These are phyloP conservation scores for Terana coerulea DNA, from an alignment of 768 basidiomycete genomes.

Conservation along the genomic window DNA sequence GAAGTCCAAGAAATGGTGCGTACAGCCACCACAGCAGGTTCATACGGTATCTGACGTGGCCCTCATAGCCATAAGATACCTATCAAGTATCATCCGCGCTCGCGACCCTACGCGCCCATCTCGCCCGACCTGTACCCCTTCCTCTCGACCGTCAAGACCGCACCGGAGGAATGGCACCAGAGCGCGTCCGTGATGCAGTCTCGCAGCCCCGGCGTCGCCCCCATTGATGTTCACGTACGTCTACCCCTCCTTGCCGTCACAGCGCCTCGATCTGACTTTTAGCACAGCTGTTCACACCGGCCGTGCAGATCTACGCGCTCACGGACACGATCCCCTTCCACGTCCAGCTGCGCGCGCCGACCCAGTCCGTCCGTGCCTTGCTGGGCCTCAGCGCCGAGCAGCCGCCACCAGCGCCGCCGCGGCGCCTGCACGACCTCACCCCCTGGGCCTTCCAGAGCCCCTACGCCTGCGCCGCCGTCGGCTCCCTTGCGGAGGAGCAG, in stretches of 20 bases:
- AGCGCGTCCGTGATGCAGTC: constrained; percentile 39
- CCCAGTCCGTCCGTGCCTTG: constrained; percentile 44
- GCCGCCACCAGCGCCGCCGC: no score
- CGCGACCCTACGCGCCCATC: constrained; percentile 53
- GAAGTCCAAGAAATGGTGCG: constrained; percentile 44
- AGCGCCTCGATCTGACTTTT: not conserved
- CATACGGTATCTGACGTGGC: constrained; percentile 1
- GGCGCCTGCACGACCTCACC: not conserved
- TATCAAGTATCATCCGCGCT: constrained; percentile 50
- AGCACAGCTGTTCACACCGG: constrained; percentile 56
- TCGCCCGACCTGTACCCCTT: constrained; percentile 41
- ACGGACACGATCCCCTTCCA: constrained; percentile 61
- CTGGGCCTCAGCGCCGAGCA: constrained; percentile 19
- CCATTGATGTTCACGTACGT: constrained; percentile 51
- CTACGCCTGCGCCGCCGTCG: not conserved
- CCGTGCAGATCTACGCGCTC: constrained; percentile 48
- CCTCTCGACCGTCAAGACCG: constrained; percentile 53
- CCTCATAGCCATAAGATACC: constrained; percentile 40
- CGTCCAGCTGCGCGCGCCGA: constrained; percentile 51
- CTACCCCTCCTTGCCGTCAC: not conserved
- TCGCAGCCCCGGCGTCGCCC: constrained; percentile 30
- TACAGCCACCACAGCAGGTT: not conserved
- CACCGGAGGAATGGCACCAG: constrained; percentile 68
- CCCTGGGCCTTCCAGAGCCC: constrained; percentile 4
- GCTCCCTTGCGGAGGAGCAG: not conserved